phyloP scores from a whole-genome alignment of 805 yeast genomes.

The Candida silvicultrix region DNA sequence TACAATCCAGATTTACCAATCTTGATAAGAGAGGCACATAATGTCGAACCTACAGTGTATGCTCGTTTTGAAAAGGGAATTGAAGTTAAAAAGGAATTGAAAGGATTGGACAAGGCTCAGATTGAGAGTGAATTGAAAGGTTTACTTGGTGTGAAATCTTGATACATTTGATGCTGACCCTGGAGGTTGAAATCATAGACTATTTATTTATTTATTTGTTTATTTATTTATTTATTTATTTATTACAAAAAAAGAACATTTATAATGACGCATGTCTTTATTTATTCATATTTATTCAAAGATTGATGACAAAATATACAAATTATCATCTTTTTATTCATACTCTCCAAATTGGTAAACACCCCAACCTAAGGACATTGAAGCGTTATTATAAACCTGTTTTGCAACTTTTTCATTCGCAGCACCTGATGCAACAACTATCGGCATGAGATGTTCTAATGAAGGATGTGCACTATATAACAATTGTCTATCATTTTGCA shows the following conservation, averaged over 20 bases:
- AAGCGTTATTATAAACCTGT: slow-evolving; percentile 39
- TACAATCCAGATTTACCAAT: slow-evolving; percentile 65
- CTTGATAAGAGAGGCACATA: slow-evolving; percentile 65
- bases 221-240: slow-evolving; percentile 1
- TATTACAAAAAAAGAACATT: neutral
- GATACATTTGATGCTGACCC: too few species aligned
- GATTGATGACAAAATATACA: too few species aligned
- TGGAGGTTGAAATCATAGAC: neutral
- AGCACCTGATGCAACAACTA: slow-evolving; percentile 56
- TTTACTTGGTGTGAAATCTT: neutral
- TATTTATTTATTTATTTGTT: slow-evolving; percentile 2
- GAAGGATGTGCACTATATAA: slow-evolving; percentile 65
- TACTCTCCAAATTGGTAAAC: slow-evolving; percentile 41
- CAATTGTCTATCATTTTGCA: slow-evolving; percentile 25
- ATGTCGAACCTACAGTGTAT: slow-evolving; percentile 61
- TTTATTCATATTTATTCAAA: slow-evolving; percentile 2
- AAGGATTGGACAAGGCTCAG: slow-evolving; percentile 24
- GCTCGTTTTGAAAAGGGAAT: slow-evolving; percentile 54
- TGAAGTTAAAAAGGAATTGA: slow-evolving; percentile 28
- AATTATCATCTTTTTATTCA: too few species aligned
- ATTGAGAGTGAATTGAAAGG: slow-evolving; percentile 19
- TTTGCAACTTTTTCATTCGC: slow-evolving; percentile 32
- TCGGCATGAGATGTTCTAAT: slow-evolving; percentile 65
- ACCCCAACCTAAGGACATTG: slow-evolving; percentile 63
- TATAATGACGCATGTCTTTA: neutral